Percentiles rank a stretch among this genome's conserved stretches.
phyloP scores from a whole-genome alignment of 2,329 filamentous ascomycete genomes.

The Trichoderma brevicompactum region DNA sequence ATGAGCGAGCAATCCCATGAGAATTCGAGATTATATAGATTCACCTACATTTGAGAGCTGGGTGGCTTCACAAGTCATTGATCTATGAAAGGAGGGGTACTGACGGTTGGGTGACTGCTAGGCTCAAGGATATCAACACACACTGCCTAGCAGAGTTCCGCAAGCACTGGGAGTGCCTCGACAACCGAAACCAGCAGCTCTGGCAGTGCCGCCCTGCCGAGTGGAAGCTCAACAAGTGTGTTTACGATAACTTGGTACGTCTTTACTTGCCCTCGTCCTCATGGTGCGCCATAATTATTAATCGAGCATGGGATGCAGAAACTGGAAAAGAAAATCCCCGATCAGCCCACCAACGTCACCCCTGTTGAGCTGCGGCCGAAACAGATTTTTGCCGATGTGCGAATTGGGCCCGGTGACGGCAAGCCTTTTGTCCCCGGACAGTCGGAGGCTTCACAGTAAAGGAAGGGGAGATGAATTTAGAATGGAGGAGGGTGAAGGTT shows the following conservation, averaged over 20 bases:
- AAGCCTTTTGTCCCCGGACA: constrained; percentile 49
- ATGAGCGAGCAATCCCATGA: neutral
- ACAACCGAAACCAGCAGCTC: constrained; percentile 96
- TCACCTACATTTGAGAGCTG: neutral
- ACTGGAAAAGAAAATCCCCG: constrained; percentile 80
- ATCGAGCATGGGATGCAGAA: constrained; percentile 55
- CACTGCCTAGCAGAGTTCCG: constrained; percentile 91
- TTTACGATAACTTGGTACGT: constrained; percentile 92
- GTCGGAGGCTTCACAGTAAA: constrained; percentile 45
- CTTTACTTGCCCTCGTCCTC: neutral
- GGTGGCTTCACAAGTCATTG: neutral
- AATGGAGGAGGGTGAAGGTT: constrained; percentile 30
- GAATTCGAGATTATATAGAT: neutral
- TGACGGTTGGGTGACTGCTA: constrained; percentile 43
- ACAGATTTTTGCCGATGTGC: constrained; percentile 64
- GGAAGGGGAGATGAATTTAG: constrained; percentile 28
- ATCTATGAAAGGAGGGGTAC: constrained; percentile 2
- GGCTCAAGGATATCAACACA: constrained; percentile 94
- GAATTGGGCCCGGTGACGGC: constrained; percentile 48
- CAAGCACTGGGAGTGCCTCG: constrained; percentile 91
- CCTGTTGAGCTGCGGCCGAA: constrained; percentile 74
- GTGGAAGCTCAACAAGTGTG: constrained; percentile 91
- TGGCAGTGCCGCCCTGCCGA: constrained; percentile 92
- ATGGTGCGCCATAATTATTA: constrained; percentile 5
- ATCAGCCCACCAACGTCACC: constrained; percentile 68